These are phyloP conservation scores for Globisporangium mamillatum DNA, from an alignment of 352 stramenopile species.

Conservation along the genomic window DNA sequence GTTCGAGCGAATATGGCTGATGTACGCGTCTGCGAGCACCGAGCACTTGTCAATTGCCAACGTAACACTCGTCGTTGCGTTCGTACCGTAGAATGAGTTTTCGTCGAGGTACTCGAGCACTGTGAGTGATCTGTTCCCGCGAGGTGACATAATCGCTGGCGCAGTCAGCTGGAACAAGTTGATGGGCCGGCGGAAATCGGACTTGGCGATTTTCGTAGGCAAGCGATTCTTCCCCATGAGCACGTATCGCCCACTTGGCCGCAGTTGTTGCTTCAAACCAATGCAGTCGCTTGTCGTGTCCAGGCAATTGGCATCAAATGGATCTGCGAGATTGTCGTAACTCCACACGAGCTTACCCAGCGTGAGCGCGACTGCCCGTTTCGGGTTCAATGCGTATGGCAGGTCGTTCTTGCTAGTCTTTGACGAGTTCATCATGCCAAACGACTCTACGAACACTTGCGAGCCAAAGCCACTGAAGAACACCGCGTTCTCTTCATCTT, in stretches of 20 bases:
- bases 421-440: constrained; percentile 1
- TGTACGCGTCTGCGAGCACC: constrained; percentile 29
- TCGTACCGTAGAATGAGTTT: not conserved
- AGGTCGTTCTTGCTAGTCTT: not conserved
- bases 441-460: constrained; percentile 11
- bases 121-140: not conserved
- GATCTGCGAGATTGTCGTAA: constrained; percentile 23
- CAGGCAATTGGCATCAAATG: constrained; percentile 19
- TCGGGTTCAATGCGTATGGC: constrained; percentile 16
- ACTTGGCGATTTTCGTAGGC: constrained; percentile 1
- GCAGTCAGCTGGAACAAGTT: constrained; percentile 15
- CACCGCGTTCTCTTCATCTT: constrained; percentile 14
- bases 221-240: constrained; percentile 14
- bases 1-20: constrained; percentile 29
- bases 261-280: constrained; percentile 24
- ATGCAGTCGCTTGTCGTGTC: constrained; percentile 18
- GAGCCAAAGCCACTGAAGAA: constrained; percentile 21
- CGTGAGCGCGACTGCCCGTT: constrained; percentile 27
- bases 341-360: constrained; percentile 42
- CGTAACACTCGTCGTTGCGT: not conserved
- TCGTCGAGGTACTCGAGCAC: constrained; percentile 13
- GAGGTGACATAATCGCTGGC: constrained; percentile 16
- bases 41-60: constrained; percentile 14
- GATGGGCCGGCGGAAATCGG: constrained; percentile 17
- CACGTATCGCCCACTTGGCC: constrained; percentile 14